phyloP scores from a whole-genome alignment of 352 stramenopile genomes.

The Blastocystis sp. region DNA sequence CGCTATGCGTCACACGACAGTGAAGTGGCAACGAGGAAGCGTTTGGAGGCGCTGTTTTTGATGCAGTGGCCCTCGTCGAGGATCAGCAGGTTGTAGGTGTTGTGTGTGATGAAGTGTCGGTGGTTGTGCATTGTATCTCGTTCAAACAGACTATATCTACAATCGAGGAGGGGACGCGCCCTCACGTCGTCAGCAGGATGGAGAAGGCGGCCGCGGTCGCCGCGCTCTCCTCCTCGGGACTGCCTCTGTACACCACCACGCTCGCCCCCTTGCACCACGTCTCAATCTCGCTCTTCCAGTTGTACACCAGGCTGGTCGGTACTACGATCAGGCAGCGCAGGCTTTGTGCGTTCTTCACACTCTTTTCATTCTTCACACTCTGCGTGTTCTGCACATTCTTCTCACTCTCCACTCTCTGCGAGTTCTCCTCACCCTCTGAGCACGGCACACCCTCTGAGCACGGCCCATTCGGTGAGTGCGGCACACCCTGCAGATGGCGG shows the following conservation, averaged over 20 bases:
- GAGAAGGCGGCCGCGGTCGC: background rate
- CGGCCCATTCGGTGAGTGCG: too few species aligned
- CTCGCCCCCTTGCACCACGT: background rate
- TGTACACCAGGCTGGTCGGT: background rate
- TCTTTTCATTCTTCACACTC: too few species aligned
- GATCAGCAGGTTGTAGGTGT: slow-evolving; percentile 91
- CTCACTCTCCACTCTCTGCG: too few species aligned
- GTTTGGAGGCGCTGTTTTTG: slow-evolving; percentile 93
- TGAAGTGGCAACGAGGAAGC: background rate
- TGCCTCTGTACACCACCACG: background rate
- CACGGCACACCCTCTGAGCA: too few species aligned
- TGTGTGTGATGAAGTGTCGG: slow-evolving; percentile 79
- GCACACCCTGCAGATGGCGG: slow-evolving; percentile 79
- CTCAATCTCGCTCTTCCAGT: background rate
- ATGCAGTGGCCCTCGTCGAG: slow-evolving; percentile 98
- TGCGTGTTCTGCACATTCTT: too few species aligned
- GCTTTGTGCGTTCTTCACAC: too few species aligned
- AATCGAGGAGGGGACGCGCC: background rate
- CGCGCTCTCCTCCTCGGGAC: background rate
- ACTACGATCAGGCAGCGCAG: background rate
- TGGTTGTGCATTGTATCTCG: slow-evolving; percentile 81
- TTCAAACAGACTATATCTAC: slow-evolving; percentile 44
- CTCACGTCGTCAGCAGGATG: slow-evolving; percentile 7
- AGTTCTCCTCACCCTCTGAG: too few species aligned
- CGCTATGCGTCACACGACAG: slow-evolving; percentile 77